Evolutionary conservation across 345 rosid genomes (phyloP), one percentile per base, ranked within the genome.

Genomic region (Eucalyptus sideroxylon): DNA sequence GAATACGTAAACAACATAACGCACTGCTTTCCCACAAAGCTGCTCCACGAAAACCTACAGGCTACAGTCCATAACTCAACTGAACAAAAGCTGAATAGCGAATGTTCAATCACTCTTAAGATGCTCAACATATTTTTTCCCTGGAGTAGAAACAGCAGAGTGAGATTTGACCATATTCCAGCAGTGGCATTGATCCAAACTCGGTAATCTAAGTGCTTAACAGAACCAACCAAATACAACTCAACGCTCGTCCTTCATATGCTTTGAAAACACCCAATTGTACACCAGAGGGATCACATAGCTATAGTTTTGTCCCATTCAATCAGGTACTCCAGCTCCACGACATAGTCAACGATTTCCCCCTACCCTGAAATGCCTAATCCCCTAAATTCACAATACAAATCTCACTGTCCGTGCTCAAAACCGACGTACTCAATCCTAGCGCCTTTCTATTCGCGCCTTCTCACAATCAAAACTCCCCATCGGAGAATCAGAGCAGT

Each of bases 231-330:
- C 7, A 17, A 17, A 34, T 6, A 69, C 6, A 69, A 69, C 81
- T 8, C 2, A 34, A 3, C 14, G 2, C 81, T 44, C 2, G 2
- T 16, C 24, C 2, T 19, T 69, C 1, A 5, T 69, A 34, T 34
- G 44, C 81, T 69, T 11, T 3, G 14, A 34, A 34, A 69, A 69
- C 81, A 69, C 37, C 42, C 81, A 17, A 17, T 34, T 34, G 81
- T 17, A 17, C 1, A 5, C 44, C 81, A 3, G 44, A 69, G 24
- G 81, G 44, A 69, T 34, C 26, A 2, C 3, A 34, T 21, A 17
- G 24, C 44, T 37, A 69, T 69, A 69, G 44, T 17, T 17, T 69
- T 69, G 81, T 7, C 81, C 81, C 81, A 17, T 69, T 69, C 13
- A 69, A 9, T 3, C 26, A 34, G 44, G 4, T 11, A 69, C 81